Evolutionary conservation across 1,284 basidiomycete genomes (phyloP).

Genomic region (Pascua guehoae): DNA sequence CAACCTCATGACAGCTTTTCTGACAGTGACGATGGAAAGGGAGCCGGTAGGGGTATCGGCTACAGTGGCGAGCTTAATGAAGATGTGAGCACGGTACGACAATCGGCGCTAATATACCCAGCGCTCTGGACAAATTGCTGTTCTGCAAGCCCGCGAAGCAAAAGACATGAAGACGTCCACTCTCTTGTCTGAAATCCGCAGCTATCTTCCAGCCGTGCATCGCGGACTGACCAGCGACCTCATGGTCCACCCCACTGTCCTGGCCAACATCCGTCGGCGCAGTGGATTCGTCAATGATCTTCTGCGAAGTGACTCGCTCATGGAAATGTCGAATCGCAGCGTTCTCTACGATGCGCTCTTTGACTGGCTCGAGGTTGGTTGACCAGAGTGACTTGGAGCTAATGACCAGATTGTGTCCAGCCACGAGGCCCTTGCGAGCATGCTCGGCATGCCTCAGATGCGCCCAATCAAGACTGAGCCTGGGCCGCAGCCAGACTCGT

Average conservation of each 20-base stretch:
- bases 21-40: conserved; percentile 36
- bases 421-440: conserved; percentile 82
- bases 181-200: conserved; percentile 65
- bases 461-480: conserved; percentile 43
- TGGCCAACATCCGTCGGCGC: conserved; percentile 80
- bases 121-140: conserved; percentile 73
- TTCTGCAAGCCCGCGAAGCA: conserved; percentile 62
- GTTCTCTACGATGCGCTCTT: conserved; percentile 82
- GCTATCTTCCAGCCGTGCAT: conserved; percentile 72
- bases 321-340: conserved; percentile 84
- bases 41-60: conserved; percentile 62
- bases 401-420: conserved; percentile 69
- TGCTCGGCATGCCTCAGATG: conserved; percentile 97
- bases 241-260: conserved; percentile 77
- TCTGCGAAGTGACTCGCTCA: conserved; percentile 80
- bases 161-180: conserved; percentile 69
- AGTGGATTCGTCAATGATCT: conserved; percentile 82
- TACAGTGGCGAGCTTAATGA: conserved; percentile 75
- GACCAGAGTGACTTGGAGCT: conserved; percentile 45
- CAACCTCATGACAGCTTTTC: not conserved
- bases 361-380: conserved; percentile 77
- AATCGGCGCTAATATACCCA: conserved; percentile 34
- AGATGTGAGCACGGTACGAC: conserved; percentile 60
- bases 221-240: conserved; percentile 74
- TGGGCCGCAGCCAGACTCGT: conserved; percentile 6